A percentile compares a stretch with the other conserved stretches of the same genome.
Conservation (phyloP, 2,329 filamentous ascomycete species). For the Fusarium tupiense region DNA sequence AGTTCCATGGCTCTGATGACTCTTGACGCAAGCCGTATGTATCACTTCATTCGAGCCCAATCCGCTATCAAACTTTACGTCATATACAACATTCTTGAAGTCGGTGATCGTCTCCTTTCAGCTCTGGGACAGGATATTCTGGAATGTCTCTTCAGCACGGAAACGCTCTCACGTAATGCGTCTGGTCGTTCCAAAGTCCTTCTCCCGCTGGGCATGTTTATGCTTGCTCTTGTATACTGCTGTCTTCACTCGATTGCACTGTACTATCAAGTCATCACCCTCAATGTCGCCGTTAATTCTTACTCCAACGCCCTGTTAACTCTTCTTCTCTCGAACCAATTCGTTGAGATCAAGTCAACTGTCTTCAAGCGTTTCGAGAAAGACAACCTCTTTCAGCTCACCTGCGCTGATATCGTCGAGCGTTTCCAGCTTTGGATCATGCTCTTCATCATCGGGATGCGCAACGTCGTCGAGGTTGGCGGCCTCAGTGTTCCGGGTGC, state of each 20-base stretch:
- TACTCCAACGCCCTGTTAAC: constrained; percentile 97
- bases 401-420: constrained; percentile 96
- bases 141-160: constrained; percentile 92
- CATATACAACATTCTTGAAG: constrained; percentile 97
- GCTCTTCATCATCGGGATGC: constrained; percentile 93
- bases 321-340: constrained; percentile 94
- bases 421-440: constrained; percentile 98
- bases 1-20: constrained; percentile 88
- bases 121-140: constrained; percentile 95
- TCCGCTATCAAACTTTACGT: constrained; percentile 98
- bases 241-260: constrained; percentile 86
- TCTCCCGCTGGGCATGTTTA: constrained; percentile 89
- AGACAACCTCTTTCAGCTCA: constrained; percentile 95
- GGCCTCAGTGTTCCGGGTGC: constrained; percentile 74
- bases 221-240: constrained; percentile 87
- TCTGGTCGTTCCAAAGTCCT: constrained; percentile 92
- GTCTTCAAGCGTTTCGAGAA: constrained; percentile 99
- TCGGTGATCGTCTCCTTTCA: constrained; percentile 87
- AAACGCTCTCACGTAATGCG: constrained; percentile 87
- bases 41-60: constrained; percentile 95
- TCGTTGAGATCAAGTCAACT: constrained; percentile 97
- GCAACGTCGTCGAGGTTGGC: constrained; percentile 95
- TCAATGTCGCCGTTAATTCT: constrained; percentile 98
- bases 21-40: constrained; percentile 96
- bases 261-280: constrained; percentile 96